A percentile compares a stretch with the other conserved stretches of the same genome.
phyloP scores from a whole-genome alignment of 2,329 filamentous ascomycete genomes.

The Curvularia sp. region DNA sequence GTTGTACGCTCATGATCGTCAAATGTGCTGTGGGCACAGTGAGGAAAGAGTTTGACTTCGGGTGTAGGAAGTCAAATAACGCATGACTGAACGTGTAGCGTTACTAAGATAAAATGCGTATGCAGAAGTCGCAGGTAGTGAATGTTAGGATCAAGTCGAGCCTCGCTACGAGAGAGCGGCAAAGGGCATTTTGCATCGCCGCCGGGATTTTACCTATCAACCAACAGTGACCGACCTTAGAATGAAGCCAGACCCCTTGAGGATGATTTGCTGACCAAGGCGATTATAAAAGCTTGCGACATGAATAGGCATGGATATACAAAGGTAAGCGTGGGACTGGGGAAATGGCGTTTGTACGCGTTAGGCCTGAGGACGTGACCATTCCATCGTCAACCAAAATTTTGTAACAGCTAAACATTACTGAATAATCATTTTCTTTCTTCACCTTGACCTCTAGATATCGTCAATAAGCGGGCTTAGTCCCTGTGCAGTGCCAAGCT shows the following conservation, averaged over 20 bases:
- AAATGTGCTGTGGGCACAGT: too few relatives aligned
- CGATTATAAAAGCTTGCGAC: not conserved
- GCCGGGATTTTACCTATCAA: too few relatives aligned
- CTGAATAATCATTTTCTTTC: not conserved
- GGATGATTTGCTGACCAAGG: not conserved
- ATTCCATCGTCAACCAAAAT: not conserved
- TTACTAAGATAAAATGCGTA: not conserved
- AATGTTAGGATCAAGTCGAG: not conserved
- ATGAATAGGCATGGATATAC: not conserved
- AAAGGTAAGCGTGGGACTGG: not conserved
- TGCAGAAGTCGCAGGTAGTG: not conserved
- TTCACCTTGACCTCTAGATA: slow-evolving; percentile 4
- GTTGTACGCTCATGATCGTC: not conserved
- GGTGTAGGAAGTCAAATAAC: not conserved
- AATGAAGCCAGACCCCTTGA: not conserved
- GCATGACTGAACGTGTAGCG: not conserved
- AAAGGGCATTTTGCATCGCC: too few relatives aligned
- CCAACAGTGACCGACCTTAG: not conserved
- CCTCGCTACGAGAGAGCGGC: too few relatives aligned
- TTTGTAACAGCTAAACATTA: not conserved
- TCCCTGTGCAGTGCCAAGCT: slow-evolving; percentile 54
- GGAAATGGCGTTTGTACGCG: not conserved
- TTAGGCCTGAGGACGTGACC: not conserved
- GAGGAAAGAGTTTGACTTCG: not conserved
- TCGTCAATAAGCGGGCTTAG: slow-evolving; percentile 49